Evolutionary conservation across 2,329 filamentous ascomycete genomes (phyloP).

Genomic region (Colletotrichum eleusines): DNA sequence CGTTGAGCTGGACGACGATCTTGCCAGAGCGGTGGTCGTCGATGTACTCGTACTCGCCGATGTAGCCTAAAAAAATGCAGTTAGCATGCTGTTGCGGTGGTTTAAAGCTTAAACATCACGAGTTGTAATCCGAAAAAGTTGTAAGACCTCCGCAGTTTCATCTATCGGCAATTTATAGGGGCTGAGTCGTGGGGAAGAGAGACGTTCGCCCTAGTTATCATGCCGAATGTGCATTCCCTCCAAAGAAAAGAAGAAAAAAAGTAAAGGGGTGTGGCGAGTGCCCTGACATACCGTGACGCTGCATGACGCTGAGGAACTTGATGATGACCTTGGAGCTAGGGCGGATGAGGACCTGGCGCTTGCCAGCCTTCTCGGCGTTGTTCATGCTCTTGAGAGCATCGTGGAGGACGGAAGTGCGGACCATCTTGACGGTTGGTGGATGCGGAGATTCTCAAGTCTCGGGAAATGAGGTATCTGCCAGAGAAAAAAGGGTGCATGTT

Average conservation of each 20-base stretch:
- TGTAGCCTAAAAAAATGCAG: slow-evolving; percentile 78
- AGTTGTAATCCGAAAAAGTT: slow-evolving; percentile 81
- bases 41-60: slow-evolving; percentile 98
- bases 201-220: slow-evolving; percentile 99
- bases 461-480: slow-evolving; percentile 75
- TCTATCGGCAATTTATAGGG: slow-evolving; percentile 99
- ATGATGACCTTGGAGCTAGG: slow-evolving; percentile 99
- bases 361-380: slow-evolving; percentile 99
- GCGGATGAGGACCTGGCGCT: slow-evolving; percentile 98
- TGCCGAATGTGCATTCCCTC: slow-evolving; percentile 75
- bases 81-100: slow-evolving; percentile 86
- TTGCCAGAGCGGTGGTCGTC: slow-evolving; percentile 99
- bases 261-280: slow-evolving; percentile 3
- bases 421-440: slow-evolving; percentile 83
- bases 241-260: slow-evolving; percentile 31
- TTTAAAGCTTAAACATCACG: slow-evolving; percentile 94
- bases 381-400: slow-evolving; percentile 99
- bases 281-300: slow-evolving; percentile 91
- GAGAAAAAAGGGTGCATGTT: slow-evolving; percentile 58
- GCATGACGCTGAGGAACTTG: slow-evolving; percentile 99
- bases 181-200: slow-evolving; percentile 84
- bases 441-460: slow-evolving; percentile 84
- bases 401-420: slow-evolving; percentile 99
- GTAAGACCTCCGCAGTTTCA: slow-evolving; percentile 93
- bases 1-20: slow-evolving; percentile 99